Evolutionary conservation across 441 rosid species (phyloP).

Genomic region (Mallotus repandus): DNA sequence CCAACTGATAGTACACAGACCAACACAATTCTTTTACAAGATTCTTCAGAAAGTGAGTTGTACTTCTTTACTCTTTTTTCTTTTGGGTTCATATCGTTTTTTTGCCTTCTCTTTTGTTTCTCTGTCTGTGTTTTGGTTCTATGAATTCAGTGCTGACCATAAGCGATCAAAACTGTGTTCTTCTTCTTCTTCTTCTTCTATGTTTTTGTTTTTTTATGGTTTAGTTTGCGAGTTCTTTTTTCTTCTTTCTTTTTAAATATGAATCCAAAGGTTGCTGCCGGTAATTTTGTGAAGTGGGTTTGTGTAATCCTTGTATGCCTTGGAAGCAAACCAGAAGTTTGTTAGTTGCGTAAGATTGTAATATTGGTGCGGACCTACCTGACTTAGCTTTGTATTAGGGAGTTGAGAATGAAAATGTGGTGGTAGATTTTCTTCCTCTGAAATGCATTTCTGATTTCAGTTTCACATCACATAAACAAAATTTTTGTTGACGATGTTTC

Average conservation of each 20-base stretch:
- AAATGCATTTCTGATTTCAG: slow-evolving; percentile 64
- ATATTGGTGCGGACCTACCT: neutral
- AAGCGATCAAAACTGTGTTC: too few relatives aligned
- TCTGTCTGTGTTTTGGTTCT: neutral
- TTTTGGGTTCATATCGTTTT: slow-evolving; percentile 7
- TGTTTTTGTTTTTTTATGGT: neutral
- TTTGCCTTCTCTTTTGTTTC: neutral
- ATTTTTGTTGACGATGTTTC: slow-evolving; percentile 65
- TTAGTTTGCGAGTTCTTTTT: neutral
- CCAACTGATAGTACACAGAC: too few relatives aligned
- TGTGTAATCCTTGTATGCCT: too few relatives aligned
- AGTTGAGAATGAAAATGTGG: slow-evolving; percentile 30
- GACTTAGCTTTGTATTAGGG: neutral
- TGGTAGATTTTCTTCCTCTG: slow-evolving; percentile 49
- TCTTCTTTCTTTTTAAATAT: neutral
- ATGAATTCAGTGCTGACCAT: neutral
- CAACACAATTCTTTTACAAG: neutral
- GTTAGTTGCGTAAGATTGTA: neutral
- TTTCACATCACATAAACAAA: slow-evolving; percentile 36
- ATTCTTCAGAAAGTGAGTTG: neutral
- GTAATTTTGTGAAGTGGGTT: neutral
- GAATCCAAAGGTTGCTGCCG: neutral
- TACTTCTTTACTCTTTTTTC: neutral
- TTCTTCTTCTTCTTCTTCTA: too few relatives aligned
- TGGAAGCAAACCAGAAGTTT: too few relatives aligned